Evolutionary conservation across 371 early-diverging fungal genomes (phyloP), one percentile per base, ranked within the genome.

Genomic region (Apophysomyces elegans): DNA sequence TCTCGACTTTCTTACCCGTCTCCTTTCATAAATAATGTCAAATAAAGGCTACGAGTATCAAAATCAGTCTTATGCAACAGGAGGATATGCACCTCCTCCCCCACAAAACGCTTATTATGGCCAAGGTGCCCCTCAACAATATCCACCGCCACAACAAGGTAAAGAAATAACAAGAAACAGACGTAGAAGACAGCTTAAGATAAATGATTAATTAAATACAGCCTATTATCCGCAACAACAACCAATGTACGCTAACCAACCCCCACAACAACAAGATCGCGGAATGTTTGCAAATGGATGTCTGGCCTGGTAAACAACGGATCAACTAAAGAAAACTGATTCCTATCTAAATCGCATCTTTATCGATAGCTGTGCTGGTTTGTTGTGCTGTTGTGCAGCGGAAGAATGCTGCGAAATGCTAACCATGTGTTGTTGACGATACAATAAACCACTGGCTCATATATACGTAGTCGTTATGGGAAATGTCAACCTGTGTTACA

Each of bases 1-100:
- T 37, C 81, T 87, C 73, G 66, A 67, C 60, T 87, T 88, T 61
- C 37, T 26, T 26, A 26, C 32, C 32, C 32, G 2, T 26, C 2
- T 26, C 32, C 2, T 26, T 26, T 26, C 32, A 2, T 26, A 26
- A 26, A 26, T 4, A 63, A 70, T 13, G 81, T 45, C 46, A 45
- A 45, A 45, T 18, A 45, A 45, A 45, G 46, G 83, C 39, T 63
- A 79, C 54, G 72, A 84, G 2, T 81, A 86, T 4, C 46, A 45
- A 45, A 45, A 45, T 45, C 46, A 45, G 16, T 7, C 46, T 6
- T 85, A 83, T 71, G 89, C 46, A 45, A 13, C 13, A 45, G 46
- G 46, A 45, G 46, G 12, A 7, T 58, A 58, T 58, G 35, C 16
- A 7, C 58, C 58, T 58, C 58, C 58, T 35, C 58, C 58, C 12